phyloP scores from a whole-genome alignment of 2,329 filamentous ascomycete species.

The Arthrinium puccinioides region DNA sequence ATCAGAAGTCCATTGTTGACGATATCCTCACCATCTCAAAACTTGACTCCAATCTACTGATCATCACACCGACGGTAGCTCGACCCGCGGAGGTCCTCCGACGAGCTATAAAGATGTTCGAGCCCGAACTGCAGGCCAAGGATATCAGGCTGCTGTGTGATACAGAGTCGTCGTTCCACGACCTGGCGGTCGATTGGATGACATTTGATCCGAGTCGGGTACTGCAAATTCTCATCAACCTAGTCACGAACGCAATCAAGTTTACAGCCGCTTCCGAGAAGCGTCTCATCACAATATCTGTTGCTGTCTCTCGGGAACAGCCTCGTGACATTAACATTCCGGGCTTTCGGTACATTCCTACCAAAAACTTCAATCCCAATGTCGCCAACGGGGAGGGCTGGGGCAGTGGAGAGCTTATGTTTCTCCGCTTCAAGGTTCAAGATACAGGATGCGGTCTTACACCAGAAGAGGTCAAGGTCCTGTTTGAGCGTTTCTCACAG shows the following conservation, averaged over 20 bases:
- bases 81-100: conserved; percentile 45
- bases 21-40: conserved; percentile 42
- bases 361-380: conserved; percentile 11
- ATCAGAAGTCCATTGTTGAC: conserved; percentile 46
- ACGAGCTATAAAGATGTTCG: conserved; percentile 50
- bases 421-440: conserved; percentile 45
- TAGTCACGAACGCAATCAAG: conserved; percentile 55
- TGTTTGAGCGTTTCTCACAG: conserved; percentile 64
- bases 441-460: conserved; percentile 60
- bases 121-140: conserved; percentile 47
- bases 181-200: conserved; percentile 46
- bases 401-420: conserved; percentile 25
- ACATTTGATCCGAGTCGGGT: conserved; percentile 48
- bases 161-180: conserved; percentile 38
- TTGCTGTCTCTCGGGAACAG: conserved; percentile 36
- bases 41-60: conserved; percentile 46
- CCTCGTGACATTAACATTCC: conserved; percentile 18
- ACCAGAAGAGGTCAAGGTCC: conserved; percentile 53
- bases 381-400: conserved; percentile 18
- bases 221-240: conserved; percentile 52
- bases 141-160: conserved; percentile 45
- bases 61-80: conserved; percentile 46
- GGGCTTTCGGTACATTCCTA: conserved; percentile 23
- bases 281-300: conserved; percentile 38
- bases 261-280: conserved; percentile 35